Base-by-base conservation (phyloP, 1,284 basidiomycete genomes). In the Grifola frondosa region DNA sequence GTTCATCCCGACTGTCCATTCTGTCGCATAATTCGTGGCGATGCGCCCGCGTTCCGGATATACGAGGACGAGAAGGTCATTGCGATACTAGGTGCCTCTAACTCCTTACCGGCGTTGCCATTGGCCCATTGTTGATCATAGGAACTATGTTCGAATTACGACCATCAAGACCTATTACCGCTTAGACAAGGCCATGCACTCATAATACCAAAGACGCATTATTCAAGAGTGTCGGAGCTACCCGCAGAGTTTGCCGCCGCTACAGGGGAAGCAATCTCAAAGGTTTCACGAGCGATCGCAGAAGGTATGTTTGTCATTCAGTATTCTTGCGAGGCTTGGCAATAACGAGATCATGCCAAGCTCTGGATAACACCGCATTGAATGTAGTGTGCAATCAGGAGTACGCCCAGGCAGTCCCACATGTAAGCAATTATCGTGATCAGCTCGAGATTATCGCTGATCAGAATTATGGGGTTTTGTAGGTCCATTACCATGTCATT, bases 401-500 rank as follows among this genome's bases (percentile, higher is more conserved):
- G 60, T 88, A 91, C 56, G 86, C 84, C 0, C 86, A 90, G 57
- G 82, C 83, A 6, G 84, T 90, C 3, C 80, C 79, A n/a, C 87
- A 90, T 67, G 84, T 87, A 49, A 45, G 79, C 66, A 20, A 23
- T 24, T 15, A 1, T 30, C 12, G n/a, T 25, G 19, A 19, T 22
- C 20, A 4, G 22, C 9, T 17, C 19, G 15, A n/a, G n/a, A 5
- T 30, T 11, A 13, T 17, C 10, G 10, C 13, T 4, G n/a, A 16
- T 17, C 35, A 31, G 33, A 34, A 31, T 36, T n/a, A 23, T 30
- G 23, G 21, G 19, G 17, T 21, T 39, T 28, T 37, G 15, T 44
- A 87, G 85, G 85, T 89, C 8, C 87, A 89, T 59, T 88, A 83
- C 56, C 87, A 90, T 60, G 75, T 90, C 46, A 83, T 90, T 29